These are phyloP conservation scores for Fusarium sp. DNA, from an alignment of 2,329 filamentous ascomycete genomes.

Conservation along the genomic window DNA sequence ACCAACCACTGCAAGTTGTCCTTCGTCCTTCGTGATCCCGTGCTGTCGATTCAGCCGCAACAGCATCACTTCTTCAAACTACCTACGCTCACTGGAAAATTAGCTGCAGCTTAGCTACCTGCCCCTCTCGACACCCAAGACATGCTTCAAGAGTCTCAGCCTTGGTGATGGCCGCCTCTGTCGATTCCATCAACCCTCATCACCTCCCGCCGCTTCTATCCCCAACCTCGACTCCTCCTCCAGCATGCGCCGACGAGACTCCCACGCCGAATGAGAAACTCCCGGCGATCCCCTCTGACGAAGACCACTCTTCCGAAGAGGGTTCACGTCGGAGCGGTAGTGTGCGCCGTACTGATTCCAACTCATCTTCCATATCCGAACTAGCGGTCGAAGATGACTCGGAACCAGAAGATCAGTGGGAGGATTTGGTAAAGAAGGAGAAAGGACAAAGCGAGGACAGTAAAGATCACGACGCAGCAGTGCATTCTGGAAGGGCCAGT, in stretches of 20 bases:
- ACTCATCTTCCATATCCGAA: slow-evolving; percentile 47
- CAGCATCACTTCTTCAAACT: slow-evolving; percentile 10
- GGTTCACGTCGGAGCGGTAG: slow-evolving; percentile 40
- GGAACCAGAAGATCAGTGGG: slow-evolving; percentile 1
- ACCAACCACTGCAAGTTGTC: slow-evolving; percentile 14
- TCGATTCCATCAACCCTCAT: slow-evolving; percentile 35
- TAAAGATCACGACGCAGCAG: slow-evolving; percentile 16
- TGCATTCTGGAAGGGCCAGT: slow-evolving; percentile 37
- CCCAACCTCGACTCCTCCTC: slow-evolving; percentile 19
- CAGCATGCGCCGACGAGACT: slow-evolving; percentile 22
- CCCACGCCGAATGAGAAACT: slow-evolving; percentile 9
- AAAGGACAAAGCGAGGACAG: not conserved
- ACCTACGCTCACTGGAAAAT: not conserved
- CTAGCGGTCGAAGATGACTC: slow-evolving; percentile 40
- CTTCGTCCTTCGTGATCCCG: slow-evolving; percentile 6
- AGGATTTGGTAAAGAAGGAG: slow-evolving; percentile 12
- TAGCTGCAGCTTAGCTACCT: not conserved
- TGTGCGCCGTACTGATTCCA: slow-evolving; percentile 37
- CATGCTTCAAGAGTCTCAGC: slow-evolving; percentile 35
- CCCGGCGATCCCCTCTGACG: slow-evolving; percentile 44
- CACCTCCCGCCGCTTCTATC: slow-evolving; percentile 35
- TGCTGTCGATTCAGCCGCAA: slow-evolving; percentile 10
- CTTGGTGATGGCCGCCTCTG: slow-evolving; percentile 43
- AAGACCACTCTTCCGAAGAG: slow-evolving; percentile 46
- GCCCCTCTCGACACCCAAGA: not conserved